phyloP scores from a whole-genome alignment of 768 basidiomycete species.

The Leccinum subgranulosum region DNA sequence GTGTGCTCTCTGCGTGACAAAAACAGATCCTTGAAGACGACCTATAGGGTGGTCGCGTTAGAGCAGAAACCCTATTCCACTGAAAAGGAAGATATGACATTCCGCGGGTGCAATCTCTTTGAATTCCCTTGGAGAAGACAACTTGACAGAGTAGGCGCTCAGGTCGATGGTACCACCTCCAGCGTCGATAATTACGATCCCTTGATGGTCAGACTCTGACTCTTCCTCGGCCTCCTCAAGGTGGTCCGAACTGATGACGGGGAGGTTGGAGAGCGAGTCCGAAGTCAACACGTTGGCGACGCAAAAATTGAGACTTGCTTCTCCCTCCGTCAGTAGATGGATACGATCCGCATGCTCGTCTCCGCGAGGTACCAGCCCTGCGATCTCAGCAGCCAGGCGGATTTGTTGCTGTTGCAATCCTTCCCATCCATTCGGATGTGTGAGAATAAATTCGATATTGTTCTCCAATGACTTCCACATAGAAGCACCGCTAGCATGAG shows the following conservation, averaged over 20 bases:
- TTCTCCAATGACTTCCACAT: conserved; percentile 25
- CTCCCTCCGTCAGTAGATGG: conserved; percentile 27
- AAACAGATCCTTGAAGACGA: conserved; percentile 36
- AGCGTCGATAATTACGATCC: conserved; percentile 42
- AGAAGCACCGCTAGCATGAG: conserved; percentile 25
- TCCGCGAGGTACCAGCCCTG: conserved; percentile 22
- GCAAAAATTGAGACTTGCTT: conserved; percentile 35
- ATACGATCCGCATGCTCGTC: conserved; percentile 13
- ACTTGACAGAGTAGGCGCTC: conserved; percentile 33
- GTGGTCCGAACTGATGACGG: background rate
- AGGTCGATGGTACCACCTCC: conserved; percentile 42
- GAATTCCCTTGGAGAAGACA: conserved; percentile 21
- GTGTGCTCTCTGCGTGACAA: conserved; percentile 31
- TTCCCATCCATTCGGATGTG: conserved; percentile 34
- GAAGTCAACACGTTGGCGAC: conserved; percentile 40
- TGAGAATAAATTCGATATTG: conserved; percentile 23
- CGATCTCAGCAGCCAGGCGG: conserved; percentile 22
- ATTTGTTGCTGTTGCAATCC: conserved; percentile 29
- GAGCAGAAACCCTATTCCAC: background rate
- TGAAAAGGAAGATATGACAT: conserved; percentile 14
- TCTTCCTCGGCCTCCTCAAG: conserved; percentile 1
- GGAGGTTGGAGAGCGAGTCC: conserved; percentile 19
- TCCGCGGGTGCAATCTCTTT: conserved; percentile 35
- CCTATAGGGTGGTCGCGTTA: conserved; percentile 29
- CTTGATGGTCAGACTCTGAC: conserved; percentile 26